phyloP scores from a whole-genome alignment of 352 stramenopile genomes.

The Phytophthora nicotianae region DNA sequence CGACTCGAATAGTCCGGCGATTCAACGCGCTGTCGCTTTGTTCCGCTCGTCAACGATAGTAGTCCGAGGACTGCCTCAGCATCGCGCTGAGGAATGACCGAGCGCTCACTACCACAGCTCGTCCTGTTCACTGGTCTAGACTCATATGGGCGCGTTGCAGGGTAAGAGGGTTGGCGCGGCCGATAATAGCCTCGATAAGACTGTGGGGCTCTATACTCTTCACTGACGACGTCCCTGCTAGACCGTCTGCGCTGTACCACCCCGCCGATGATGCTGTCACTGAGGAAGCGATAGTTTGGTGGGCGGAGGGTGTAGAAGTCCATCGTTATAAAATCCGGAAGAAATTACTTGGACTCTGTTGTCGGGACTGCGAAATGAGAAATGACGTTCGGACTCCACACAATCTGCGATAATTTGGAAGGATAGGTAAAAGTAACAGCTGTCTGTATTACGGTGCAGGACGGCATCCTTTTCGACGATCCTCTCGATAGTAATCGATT shows the following conservation, averaged over 20 bases:
- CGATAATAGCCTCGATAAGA: background rate
- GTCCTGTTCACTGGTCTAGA: background rate
- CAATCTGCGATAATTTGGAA: conserved; percentile 25
- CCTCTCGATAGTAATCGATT: background rate
- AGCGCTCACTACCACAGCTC: too few species aligned
- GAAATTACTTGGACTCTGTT: conserved; percentile 7
- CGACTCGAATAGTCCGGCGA: background rate
- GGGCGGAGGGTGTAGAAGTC: conserved; percentile 17
- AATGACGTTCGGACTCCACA: conserved; percentile 13
- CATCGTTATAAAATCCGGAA: conserved; percentile 1
- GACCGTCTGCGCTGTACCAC: conserved; percentile 10
- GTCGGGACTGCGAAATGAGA: conserved; percentile 19
- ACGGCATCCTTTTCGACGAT: background rate
- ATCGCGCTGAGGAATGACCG: conserved; percentile 15
- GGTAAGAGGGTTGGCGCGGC: background rate
- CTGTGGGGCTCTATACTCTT: background rate
- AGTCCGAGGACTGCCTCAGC: conserved; percentile 14
- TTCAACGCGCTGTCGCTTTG: conserved; percentile 9
- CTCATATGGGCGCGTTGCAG: background rate
- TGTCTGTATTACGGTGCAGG: conserved; percentile 5
- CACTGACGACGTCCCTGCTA: background rate
- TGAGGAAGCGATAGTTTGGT: conserved; percentile 14
- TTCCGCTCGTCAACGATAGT: conserved; percentile 9
- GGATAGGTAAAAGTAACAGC: conserved; percentile 20
- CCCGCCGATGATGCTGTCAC: conserved; percentile 15